Percentiles rank a stretch among this genome's conserved stretches.
Conservation (phyloP, 2,329 filamentous ascomycete genomes). For the Colletotrichum tabaci region DNA sequence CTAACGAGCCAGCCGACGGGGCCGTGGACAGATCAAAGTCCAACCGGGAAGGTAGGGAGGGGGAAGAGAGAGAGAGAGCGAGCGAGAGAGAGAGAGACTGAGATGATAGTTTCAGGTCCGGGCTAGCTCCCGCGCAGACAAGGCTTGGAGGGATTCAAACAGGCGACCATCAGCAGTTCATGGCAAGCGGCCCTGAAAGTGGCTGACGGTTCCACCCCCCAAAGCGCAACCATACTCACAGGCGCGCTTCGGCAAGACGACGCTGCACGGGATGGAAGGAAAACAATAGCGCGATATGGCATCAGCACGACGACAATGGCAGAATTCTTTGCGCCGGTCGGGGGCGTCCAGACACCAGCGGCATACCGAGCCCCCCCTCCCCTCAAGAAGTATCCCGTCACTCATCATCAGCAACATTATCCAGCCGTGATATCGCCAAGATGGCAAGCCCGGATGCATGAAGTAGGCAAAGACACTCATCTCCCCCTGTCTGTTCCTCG, state of each 20-base stretch:
- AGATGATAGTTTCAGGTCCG: constrained; percentile 41
- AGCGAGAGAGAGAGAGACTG: background rate
- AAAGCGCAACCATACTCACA: constrained; percentile 32
- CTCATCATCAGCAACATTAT: constrained; percentile 26
- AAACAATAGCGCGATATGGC: constrained; percentile 39
- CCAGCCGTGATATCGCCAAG: constrained; percentile 34
- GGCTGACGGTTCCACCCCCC: constrained; percentile 35
- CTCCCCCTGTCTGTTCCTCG: constrained; percentile 33
- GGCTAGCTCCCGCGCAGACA: constrained; percentile 36
- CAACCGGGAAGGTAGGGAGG: constrained; percentile 13
- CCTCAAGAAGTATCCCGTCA: background rate
- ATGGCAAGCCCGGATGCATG: constrained; percentile 41
- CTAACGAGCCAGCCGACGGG: constrained; percentile 22
- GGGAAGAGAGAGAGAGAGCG: no score
- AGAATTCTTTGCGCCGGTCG: constrained; percentile 32
- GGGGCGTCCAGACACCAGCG: constrained; percentile 15
- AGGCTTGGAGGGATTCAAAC: constrained; percentile 30
- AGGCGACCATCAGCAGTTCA: constrained; percentile 34
- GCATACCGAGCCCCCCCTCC: background rate
- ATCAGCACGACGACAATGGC: constrained; percentile 38
- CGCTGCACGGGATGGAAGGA: constrained; percentile 25
- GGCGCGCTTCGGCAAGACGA: constrained; percentile 38
- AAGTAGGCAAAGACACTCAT: constrained; percentile 40
- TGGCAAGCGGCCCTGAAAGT: constrained; percentile 35
- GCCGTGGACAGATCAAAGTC: constrained; percentile 38